Conservation (phyloP, 2,329 filamentous ascomycete species). For the Thielaviopsis euricoi region DNA sequence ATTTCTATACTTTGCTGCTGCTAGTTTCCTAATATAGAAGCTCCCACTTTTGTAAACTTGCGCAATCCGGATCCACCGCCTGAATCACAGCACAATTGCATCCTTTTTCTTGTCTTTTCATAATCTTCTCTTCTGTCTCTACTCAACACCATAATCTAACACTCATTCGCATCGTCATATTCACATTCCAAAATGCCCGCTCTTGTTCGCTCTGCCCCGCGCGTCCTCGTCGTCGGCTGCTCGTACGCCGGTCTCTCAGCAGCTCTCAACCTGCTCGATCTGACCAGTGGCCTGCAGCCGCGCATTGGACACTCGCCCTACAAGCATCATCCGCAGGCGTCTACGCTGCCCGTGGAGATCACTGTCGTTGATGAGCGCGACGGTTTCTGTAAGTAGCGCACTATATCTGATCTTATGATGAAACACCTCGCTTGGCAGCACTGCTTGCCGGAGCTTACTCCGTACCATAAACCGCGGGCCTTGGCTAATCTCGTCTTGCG, state of each 20-base stretch:
- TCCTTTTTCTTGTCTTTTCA: not conserved
- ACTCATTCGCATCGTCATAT: no score
- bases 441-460: slow-evolving; percentile 1
- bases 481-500: slow-evolving; percentile 1
- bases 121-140: not conserved
- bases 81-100: not conserved
- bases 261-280: slow-evolving; percentile 49
- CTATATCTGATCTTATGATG: slow-evolving; percentile 2
- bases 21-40: not conserved
- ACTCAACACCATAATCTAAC: no score
- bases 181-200: slow-evolving; percentile 13
- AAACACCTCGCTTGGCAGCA: slow-evolving; percentile 3
- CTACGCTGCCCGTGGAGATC: slow-evolving; percentile 44
- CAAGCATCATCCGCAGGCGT: slow-evolving; percentile 23
- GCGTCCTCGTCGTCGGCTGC: slow-evolving; percentile 51
- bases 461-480: no score
- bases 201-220: slow-evolving; percentile 21
- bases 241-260: slow-evolving; percentile 56
- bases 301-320: slow-evolving; percentile 26
- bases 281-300: slow-evolving; percentile 39
- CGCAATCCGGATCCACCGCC: not conserved
- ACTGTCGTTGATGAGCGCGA: slow-evolving; percentile 67
- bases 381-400: slow-evolving; percentile 50
- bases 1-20: not conserved
- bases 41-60: not conserved